Evolutionary conservation across 2,329 filamentous ascomycete species (phyloP).

Genomic region (Penicillium sp.): DNA sequence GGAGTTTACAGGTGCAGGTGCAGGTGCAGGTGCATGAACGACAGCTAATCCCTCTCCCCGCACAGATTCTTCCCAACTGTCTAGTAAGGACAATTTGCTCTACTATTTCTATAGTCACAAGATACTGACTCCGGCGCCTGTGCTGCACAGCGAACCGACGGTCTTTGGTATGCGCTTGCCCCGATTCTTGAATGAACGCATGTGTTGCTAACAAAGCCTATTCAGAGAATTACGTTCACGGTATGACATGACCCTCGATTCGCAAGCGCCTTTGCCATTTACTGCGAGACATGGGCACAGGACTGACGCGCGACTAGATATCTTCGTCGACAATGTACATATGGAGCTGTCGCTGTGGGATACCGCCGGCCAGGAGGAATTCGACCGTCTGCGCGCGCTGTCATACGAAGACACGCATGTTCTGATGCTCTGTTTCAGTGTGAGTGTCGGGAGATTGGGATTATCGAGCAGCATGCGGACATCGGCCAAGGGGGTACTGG

Average conservation of each 20-base stretch:
- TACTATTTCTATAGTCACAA: not conserved
- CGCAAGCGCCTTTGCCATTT: not conserved
- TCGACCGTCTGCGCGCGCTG: constrained; percentile 90
- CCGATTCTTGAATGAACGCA: not conserved
- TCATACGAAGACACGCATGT: constrained; percentile 98
- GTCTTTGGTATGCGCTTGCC: constrained; percentile 68
- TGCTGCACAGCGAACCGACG: constrained; percentile 73
- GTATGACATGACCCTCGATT: constrained; percentile 55
- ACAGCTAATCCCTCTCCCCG: constrained; percentile 21
- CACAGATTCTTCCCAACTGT: constrained; percentile 92
- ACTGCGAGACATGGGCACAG: no score
- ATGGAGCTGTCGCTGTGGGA: constrained; percentile 98
- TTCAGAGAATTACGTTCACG: constrained; percentile 94
- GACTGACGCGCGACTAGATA: constrained; percentile 64
- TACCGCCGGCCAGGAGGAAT: constrained; percentile 98
- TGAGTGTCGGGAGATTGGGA: constrained; percentile 35
- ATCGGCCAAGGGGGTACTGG: constrained; percentile 1
- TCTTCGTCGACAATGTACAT: constrained; percentile 96
- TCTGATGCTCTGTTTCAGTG: constrained; percentile 98
- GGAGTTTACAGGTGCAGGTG: not conserved
- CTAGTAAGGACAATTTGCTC: constrained; percentile 62
- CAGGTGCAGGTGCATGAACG: not conserved
- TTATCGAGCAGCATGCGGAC: not conserved
- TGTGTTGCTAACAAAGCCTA: constrained; percentile 14
- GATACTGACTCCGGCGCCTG: constrained; percentile 27